Base-by-base conservation (phyloP, 2,329 filamentous ascomycete genomes). In the Cordyceps cateniannulata region DNA sequence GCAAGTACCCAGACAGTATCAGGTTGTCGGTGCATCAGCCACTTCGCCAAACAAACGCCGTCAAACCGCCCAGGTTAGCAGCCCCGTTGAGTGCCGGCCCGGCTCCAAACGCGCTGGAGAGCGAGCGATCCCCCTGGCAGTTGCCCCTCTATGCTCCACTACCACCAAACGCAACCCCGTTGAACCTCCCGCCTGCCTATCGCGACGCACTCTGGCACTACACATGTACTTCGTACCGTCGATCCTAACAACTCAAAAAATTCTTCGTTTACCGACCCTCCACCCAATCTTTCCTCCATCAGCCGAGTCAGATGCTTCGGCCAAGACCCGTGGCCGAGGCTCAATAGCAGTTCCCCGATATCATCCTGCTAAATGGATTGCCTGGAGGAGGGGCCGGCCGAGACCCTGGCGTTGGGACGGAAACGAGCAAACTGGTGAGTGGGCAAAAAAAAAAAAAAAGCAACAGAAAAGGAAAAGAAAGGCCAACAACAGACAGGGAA, bases 301-400 rank as follows among this genome's bases (percentile, higher is more conserved):
- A 58, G 45, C 18, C 55, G 55, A 49, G 24, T 58, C 55, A 58
- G 55, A 58, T 58, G 55, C 45, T 50, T 49, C 45, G 44, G 47
- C 12, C 35, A 40, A 5, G 45, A 27, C 32, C 44, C 32, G 32
- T 24, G 55, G 55, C 55, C 55, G 45, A 50, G 55, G 55, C 32
- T 29, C 27, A 18, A 54, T 24, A 44, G 12, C 38, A n/a, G 20
- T 24, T 20, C 50, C 18, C 14, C 48, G 38, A 47, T 57, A 12
- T 29, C n/a, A 20, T 25, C 27, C 14, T 20, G 5, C 18, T 20
- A 4, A 6, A 10, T 22, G 47, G 29, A 57, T 57, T 44, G 18
- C 14, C 42, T 7, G 44, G 42, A 20, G n/a, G 25, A 25, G 25
- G 24, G 14, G 7, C 38, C 16, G n/a, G 29, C 42, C 42, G 1